Conservation (phyloP, 106 monocot species). For the Amphibolis antarctica region DNA sequence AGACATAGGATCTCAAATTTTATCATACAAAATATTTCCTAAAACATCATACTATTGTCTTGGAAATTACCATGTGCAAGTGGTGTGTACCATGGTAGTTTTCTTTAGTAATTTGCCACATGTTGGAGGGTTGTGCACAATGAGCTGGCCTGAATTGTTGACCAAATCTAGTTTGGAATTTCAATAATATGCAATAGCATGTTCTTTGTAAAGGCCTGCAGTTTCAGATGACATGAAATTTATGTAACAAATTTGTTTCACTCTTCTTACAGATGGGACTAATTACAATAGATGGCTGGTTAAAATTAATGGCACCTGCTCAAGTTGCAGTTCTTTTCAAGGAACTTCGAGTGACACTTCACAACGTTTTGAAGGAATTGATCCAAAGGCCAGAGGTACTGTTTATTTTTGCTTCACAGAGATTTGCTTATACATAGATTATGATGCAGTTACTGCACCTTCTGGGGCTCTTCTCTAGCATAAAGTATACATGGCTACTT, state of each 20-base stretch:
- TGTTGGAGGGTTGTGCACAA: no score
- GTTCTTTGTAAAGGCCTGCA: background rate
- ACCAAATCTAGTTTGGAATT: no score
- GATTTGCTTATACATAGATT: background rate
- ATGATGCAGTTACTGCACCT: background rate
- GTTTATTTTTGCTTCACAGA: background rate
- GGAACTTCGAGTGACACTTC: slow-evolving; percentile 72
- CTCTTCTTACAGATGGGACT: slow-evolving; percentile 37
- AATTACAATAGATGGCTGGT: slow-evolving; percentile 80
- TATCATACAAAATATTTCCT: no score
- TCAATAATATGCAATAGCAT: no score
- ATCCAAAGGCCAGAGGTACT: slow-evolving; percentile 80
- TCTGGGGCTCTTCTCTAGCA: background rate
- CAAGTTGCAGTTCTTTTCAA: slow-evolving; percentile 96
- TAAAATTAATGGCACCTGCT: slow-evolving; percentile 82
- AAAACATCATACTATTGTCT: no score
- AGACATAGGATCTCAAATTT: no score
- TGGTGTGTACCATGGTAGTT: no score
- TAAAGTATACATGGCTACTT: background rate
- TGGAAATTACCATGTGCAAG: no score
- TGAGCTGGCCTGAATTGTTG: no score
- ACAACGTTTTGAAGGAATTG: slow-evolving; percentile 76
- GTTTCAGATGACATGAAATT: background rate
- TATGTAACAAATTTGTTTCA: background rate
- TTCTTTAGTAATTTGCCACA: no score